These are phyloP conservation scores for Globisporangium emineosum DNA, from an alignment of 352 stramenopile genomes.

Conservation along the genomic window DNA sequence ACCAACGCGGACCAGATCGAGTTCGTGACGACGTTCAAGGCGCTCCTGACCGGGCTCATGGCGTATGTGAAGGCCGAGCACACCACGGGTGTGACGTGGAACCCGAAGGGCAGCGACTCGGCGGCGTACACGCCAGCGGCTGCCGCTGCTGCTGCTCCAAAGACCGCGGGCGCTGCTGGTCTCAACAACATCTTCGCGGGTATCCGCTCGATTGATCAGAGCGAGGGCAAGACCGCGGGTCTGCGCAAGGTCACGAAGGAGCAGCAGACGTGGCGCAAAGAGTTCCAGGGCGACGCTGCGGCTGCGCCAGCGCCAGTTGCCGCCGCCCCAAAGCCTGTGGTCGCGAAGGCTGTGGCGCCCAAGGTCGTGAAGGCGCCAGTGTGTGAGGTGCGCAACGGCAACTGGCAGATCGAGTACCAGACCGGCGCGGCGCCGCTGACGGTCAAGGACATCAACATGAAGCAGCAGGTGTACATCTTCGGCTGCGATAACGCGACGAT, in stretches of 20 bases:
- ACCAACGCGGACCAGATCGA: slow-evolving; percentile 88
- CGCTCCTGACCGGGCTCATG: slow-evolving; percentile 88
- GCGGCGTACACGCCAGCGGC: slow-evolving; percentile 37
- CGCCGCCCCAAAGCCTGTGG: slow-evolving; percentile 18
- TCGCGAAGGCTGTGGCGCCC: slow-evolving; percentile 27
- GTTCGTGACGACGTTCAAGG: slow-evolving; percentile 95
- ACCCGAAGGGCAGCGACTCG: slow-evolving; percentile 77
- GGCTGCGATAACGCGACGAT: slow-evolving; percentile 94
- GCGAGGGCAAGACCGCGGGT: slow-evolving; percentile 89
- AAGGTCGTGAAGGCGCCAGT: slow-evolving; percentile 49
- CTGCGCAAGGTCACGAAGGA: slow-evolving; percentile 96
- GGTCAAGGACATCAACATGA: slow-evolving; percentile 90
- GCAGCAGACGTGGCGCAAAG: slow-evolving; percentile 96
- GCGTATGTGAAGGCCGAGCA: slow-evolving; percentile 95
- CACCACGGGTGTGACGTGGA: slow-evolving; percentile 93
- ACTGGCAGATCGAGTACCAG: slow-evolving; percentile 98
- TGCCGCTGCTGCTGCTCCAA: slow-evolving; percentile 24
- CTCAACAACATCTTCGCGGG: slow-evolving; percentile 87
- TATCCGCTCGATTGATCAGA: slow-evolving; percentile 87
- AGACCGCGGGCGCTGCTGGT: slow-evolving; percentile 46
- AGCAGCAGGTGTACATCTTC: slow-evolving; percentile 96
- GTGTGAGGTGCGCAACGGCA: slow-evolving; percentile 91
- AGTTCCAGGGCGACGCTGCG: slow-evolving; percentile 82
- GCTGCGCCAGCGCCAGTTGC: slow-evolving; percentile 16
- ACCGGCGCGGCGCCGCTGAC: slow-evolving; percentile 80